Evolutionary conservation across 371 early-diverging fungal genomes (phyloP), one percentile per base, ranked within the genome.

Genomic region (Umbelopsis sp.): DNA sequence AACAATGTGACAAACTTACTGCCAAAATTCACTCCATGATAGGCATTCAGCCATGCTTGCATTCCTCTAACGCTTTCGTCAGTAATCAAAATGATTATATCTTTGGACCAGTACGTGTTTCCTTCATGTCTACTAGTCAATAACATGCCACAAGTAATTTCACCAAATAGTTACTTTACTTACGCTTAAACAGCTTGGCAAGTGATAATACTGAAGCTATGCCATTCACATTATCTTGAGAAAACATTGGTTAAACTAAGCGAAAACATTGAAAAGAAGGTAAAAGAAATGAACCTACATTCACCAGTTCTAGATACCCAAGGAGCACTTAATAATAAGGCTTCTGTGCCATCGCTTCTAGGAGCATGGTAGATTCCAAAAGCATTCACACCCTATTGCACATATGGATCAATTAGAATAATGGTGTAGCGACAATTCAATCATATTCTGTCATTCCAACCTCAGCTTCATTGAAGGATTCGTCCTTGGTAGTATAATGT

Each of bases 91-190:
- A 97, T 85, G 12, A 98, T 88, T 24, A 97, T 83, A 74, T 97
- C 98, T 76, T 96, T 96, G 50, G 96, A 86, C 97, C 96, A 97
- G 76, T 91, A 90, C 44, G 91, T 89, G 68, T 81, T 91, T 68
- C 82, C 91, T 91, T 7, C 7, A 65, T 22, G 44, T 8, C 32
- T 35, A 14, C 6, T 14, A 53, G 8, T 14, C 4, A 35, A 32
- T 29, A 7, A 18, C 22, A 38, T 41, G 37, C 63, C 25, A 0
- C 45, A 35, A 7, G 41, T 16, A n/a, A 22, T 38, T 57, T 22
- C 22, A 22, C 22, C 22, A 22, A 22, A 22, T 22, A 22, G 22
- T 22, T 22, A 22, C 22, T 22, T 22, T 22, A 22, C 86, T 72
- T 85, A 91, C 95, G 84, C 63, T 87, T 89, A 67, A 92, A 87